phyloP scores from a whole-genome alignment of 306 rosid genomes.

The Malus fusca region DNA sequence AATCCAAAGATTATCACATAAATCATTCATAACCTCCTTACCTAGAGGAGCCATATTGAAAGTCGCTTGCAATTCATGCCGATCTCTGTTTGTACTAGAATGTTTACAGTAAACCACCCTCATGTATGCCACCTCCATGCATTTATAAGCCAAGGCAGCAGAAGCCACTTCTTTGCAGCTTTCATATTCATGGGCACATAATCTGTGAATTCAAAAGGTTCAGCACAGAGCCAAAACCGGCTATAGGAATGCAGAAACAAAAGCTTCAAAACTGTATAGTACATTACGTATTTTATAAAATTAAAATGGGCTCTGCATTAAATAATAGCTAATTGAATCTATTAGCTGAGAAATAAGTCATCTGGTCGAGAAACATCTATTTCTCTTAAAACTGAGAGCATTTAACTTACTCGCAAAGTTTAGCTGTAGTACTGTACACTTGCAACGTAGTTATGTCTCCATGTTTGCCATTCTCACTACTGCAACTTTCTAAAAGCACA shows the following conservation, averaged over 20 bases:
- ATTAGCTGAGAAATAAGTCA: background rate
- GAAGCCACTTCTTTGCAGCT: slow-evolving; percentile 56
- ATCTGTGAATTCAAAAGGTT: slow-evolving; percentile 37
- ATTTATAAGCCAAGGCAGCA: slow-evolving; percentile 88
- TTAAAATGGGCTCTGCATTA: background rate
- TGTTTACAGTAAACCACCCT: slow-evolving; percentile 55
- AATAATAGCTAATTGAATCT: slow-evolving; percentile 2
- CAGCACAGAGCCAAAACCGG: slow-evolving; percentile 1
- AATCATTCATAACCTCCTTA: slow-evolving; percentile 26
- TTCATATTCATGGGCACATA: slow-evolving; percentile 71
- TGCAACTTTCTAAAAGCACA: slow-evolving; percentile 44
- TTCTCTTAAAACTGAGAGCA: background rate
- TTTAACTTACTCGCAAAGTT: slow-evolving; percentile 57
- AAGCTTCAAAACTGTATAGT: slow-evolving; percentile 11
- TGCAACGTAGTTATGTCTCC: slow-evolving; percentile 58
- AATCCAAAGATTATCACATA: slow-evolving; percentile 7
- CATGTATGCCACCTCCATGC: slow-evolving; percentile 82
- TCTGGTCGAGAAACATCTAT: background rate
- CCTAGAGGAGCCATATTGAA: slow-evolving; percentile 66
- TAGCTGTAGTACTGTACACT: slow-evolving; percentile 55
- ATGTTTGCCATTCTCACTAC: slow-evolving; percentile 44
- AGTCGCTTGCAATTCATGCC: slow-evolving; percentile 56
- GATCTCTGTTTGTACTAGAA: slow-evolving; percentile 41
- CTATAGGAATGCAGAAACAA: background rate
- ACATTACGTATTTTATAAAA: background rate